A percentile compares a stretch with the other conserved stretches of the same genome.
phyloP scores from a whole-genome alignment of 495 filamentous ascomycete genomes.

The Rusavskia elegans region DNA sequence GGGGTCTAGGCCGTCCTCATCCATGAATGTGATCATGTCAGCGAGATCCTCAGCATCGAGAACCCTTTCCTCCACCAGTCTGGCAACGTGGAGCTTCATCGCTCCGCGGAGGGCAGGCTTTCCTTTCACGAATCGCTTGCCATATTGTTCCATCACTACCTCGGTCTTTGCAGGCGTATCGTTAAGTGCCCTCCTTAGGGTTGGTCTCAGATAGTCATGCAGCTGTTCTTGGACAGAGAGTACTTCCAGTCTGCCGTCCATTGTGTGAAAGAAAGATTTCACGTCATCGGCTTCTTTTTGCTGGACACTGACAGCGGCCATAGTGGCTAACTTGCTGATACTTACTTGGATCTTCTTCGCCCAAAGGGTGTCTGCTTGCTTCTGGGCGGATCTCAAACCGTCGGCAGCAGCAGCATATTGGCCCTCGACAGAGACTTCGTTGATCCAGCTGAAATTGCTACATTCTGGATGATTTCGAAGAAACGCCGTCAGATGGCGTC shows the following conservation, averaged over 20 bases:
- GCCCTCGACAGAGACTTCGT: conserved; percentile 60
- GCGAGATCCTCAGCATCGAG: conserved; percentile 52
- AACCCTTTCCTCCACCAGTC: conserved; percentile 49
- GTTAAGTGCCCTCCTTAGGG: conserved; percentile 43
- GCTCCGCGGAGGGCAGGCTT: conserved; percentile 46
- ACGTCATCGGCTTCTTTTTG: conserved; percentile 13
- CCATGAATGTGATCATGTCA: conserved; percentile 67
- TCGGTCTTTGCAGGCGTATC: conserved; percentile 64
- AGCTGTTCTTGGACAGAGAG: conserved; percentile 62
- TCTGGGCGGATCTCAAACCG: conserved; percentile 47
- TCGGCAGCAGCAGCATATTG: conserved; percentile 55
- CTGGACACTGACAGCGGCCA: conserved; percentile 38
- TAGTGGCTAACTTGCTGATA: conserved; percentile 61
- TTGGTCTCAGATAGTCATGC: conserved; percentile 39
- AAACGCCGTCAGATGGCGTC: conserved; percentile 54
- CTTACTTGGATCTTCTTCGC: conserved; percentile 83
- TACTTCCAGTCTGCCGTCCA: conserved; percentile 47
- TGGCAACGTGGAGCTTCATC: conserved; percentile 47
- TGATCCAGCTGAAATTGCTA: conserved; percentile 81
- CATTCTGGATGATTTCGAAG: conserved; percentile 51
- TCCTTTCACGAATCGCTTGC: conserved; percentile 34
- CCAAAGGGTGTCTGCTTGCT: conserved; percentile 63
- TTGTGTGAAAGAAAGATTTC: conserved; percentile 21
- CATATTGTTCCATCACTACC: conserved; percentile 54
- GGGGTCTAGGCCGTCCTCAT: conserved; percentile 17